phyloP scores from a whole-genome alignment of 805 yeast species.

The Candida taoyuanica region DNA sequence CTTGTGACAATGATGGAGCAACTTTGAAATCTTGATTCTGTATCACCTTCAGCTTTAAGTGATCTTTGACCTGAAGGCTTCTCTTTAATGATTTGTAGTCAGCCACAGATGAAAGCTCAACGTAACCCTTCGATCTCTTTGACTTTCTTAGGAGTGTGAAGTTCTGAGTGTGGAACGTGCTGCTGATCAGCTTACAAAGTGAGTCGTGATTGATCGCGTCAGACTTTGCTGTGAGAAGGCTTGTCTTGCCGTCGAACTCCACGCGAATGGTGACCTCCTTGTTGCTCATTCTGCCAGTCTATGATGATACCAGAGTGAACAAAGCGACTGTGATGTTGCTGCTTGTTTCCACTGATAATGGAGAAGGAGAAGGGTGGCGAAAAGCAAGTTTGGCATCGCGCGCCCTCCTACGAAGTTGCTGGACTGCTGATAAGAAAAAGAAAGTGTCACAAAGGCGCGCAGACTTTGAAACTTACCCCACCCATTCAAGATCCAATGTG shows the following conservation, averaged over 20 bases:
- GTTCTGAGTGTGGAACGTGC: slow-evolving; percentile 3
- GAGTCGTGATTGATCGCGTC: slow-evolving; percentile 1
- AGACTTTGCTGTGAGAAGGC: neutral
- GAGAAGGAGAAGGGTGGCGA: too few relatives aligned
- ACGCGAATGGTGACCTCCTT: slow-evolving; percentile 5
- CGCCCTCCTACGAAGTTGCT: too few relatives aligned
- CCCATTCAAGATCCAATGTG: too few relatives aligned
- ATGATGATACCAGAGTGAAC: too few relatives aligned
- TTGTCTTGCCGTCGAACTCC: slow-evolving; percentile 3
- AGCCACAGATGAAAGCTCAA: slow-evolving; percentile 1
- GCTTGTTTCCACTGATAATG: too few relatives aligned
- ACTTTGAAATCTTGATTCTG: neutral
- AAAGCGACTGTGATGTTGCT: too few relatives aligned
- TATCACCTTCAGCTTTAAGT: slow-evolving; percentile 11
- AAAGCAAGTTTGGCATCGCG: too few relatives aligned
- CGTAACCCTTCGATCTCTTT: slow-evolving; percentile 12
- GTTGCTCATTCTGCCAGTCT: too few relatives aligned
- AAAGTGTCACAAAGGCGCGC: too few relatives aligned
- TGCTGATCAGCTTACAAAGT: slow-evolving; percentile 1
- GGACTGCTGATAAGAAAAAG: too few relatives aligned
- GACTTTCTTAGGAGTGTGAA: slow-evolving; percentile 16
- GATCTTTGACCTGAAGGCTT: slow-evolving; percentile 15
- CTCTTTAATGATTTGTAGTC: slow-evolving; percentile 14
- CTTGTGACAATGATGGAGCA: neutral
- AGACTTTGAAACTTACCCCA: too few relatives aligned